A percentile compares a stretch with the other conserved stretches of the same genome.
phyloP scores from a whole-genome alignment of 441 rosid species.

The Aquilaria agallochum region DNA sequence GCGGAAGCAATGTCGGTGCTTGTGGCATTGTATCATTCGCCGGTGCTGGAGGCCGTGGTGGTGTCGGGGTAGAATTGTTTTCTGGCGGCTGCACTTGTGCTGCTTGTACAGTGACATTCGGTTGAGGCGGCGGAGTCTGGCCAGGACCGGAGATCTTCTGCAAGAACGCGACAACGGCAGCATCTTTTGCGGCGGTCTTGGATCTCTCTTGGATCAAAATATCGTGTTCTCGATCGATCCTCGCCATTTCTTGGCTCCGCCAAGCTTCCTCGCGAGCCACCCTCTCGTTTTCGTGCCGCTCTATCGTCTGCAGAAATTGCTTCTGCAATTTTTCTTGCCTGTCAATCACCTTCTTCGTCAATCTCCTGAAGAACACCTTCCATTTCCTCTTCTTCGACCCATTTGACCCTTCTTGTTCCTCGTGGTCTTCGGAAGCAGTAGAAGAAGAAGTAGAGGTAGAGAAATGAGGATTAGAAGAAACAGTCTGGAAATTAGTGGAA shows the following conservation, averaged over 20 bases:
- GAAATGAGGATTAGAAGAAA: conserved; percentile 20
- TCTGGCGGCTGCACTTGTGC: background rate
- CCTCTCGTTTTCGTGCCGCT: conserved; percentile 36
- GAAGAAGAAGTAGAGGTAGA: conserved; percentile 42
- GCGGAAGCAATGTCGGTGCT: conserved; percentile 10
- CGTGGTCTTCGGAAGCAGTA: conserved; percentile 37
- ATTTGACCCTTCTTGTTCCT: conserved; percentile 18
- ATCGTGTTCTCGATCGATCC: conserved; percentile 39
- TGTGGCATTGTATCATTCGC: background rate
- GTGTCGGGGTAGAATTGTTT: background rate
- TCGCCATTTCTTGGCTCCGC: conserved; percentile 38
- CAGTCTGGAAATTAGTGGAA: conserved; percentile 12
- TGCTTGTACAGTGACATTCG: background rate
- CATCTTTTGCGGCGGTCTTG: conserved; percentile 46
- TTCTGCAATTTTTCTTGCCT: conserved; percentile 56
- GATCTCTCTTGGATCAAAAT: conserved; percentile 51
- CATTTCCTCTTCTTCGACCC: conserved; percentile 44
- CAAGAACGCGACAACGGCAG: conserved; percentile 50
- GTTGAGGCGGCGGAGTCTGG: conserved; percentile 4
- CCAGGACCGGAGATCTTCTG: conserved; percentile 39
- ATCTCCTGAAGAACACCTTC: conserved; percentile 44
- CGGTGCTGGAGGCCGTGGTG: conserved; percentile 3
- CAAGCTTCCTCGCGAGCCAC: conserved; percentile 51
- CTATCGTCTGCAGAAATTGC: conserved; percentile 41
- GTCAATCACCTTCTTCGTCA: conserved; percentile 43